Evolutionary conservation across 2,329 filamentous ascomycete genomes (phyloP).

Genomic region (Samsoniella hepiali): DNA sequence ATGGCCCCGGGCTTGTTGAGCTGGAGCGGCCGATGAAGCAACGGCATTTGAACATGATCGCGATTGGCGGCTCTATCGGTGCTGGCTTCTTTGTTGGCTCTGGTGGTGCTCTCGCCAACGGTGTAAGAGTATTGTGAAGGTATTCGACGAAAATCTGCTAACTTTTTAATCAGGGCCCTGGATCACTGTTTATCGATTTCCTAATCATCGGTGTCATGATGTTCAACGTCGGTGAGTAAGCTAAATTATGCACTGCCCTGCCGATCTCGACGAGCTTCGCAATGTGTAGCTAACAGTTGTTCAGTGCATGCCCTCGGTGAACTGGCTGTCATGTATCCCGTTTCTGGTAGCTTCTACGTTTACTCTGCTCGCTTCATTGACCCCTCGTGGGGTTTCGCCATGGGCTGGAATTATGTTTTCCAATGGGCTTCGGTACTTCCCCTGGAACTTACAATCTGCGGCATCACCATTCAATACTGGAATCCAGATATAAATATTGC

Average conservation of each 20-base stretch:
- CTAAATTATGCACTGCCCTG: not conserved
- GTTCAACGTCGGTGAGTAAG: slow-evolving; percentile 47
- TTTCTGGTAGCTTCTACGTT: slow-evolving; percentile 57
- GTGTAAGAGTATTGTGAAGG: slow-evolving; percentile 32
- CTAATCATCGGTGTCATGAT: slow-evolving; percentile 58
- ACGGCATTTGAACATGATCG: slow-evolving; percentile 58
- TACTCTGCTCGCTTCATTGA: slow-evolving; percentile 57
- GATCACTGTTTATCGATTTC: slow-evolving; percentile 46
- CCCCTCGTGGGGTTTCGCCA: slow-evolving; percentile 51
- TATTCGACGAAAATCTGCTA: not conserved
- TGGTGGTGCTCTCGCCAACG: slow-evolving; percentile 46
- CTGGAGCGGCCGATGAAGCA: slow-evolving; percentile 47
- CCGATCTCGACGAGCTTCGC: not conserved
- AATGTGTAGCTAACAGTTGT: not conserved
- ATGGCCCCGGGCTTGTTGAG: slow-evolving; percentile 33
- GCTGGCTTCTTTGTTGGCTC: slow-evolving; percentile 62
- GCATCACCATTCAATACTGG: slow-evolving; percentile 49
- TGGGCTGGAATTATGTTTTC: slow-evolving; percentile 50
- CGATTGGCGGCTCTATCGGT: slow-evolving; percentile 54
- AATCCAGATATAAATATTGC: slow-evolving; percentile 40
- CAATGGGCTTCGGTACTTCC: slow-evolving; percentile 46
- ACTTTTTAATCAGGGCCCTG: slow-evolving; percentile 35
- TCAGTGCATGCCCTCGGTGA: slow-evolving; percentile 58
- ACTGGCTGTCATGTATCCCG: slow-evolving; percentile 52
- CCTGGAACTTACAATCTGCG: slow-evolving; percentile 48